These are phyloP conservation scores for Proliferodiscus dingleyae DNA, from an alignment of 2,329 filamentous ascomycete genomes.

Conservation along the genomic window DNA sequence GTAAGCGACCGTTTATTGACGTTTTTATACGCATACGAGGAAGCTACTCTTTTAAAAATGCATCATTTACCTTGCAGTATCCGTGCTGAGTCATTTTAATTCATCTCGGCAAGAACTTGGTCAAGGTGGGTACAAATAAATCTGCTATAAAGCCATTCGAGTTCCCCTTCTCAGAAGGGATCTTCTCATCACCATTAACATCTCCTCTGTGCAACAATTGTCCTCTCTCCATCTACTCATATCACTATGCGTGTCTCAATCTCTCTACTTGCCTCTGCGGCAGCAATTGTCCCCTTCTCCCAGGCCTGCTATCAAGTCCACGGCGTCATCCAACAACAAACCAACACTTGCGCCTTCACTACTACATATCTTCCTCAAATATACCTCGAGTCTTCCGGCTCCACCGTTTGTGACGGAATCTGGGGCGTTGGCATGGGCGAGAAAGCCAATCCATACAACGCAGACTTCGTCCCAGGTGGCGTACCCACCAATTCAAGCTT, in stretches of 20 bases:
- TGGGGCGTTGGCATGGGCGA: background rate
- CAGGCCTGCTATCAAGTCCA: slow-evolving; percentile 9
- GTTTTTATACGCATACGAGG: background rate
- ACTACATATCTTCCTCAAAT: slow-evolving; percentile 9
- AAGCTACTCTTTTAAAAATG: no score
- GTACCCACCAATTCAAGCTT: slow-evolving; percentile 11
- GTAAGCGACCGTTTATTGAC: background rate
- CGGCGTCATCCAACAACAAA: slow-evolving; percentile 6
- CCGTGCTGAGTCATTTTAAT: background rate
- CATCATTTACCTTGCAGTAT: no score
- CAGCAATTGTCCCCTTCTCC: background rate
- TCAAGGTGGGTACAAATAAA: background rate
- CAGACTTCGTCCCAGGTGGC: slow-evolving; percentile 8
- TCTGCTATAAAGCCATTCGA: background rate
- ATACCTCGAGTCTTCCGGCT: slow-evolving; percentile 3
- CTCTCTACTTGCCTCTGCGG: background rate
- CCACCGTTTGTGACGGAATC: slow-evolving; percentile 4
- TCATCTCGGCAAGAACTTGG: background rate
- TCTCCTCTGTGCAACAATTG: background rate
- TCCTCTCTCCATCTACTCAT: no score
- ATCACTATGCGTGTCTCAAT: slow-evolving; percentile 7
- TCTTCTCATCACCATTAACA: background rate
- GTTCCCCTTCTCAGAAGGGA: background rate
- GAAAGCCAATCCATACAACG: slow-evolving; percentile 1
- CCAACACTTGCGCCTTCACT: slow-evolving; percentile 1